These are phyloP conservation scores for Leishmania martiniquensis DNA, from an alignment of 208 protist genomes.

Conservation along the genomic window DNA sequence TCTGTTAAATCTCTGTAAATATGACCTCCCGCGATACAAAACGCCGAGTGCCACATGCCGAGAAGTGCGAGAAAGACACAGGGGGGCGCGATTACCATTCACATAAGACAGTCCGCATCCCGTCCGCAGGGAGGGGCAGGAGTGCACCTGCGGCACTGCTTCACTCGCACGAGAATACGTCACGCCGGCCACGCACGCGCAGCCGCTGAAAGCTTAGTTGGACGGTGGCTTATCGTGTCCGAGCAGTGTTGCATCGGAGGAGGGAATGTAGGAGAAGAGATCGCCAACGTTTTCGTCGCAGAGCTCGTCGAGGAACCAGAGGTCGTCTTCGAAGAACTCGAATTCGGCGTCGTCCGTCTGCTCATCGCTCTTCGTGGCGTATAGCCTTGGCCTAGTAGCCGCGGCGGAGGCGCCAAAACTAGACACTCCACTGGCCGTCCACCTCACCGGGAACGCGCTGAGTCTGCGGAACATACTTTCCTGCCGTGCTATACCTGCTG, in stretches of 20 bases:
- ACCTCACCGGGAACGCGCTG: conserved; percentile 3
- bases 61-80: background rate
- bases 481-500: background rate
- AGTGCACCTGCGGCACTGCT: background rate
- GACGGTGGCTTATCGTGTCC: conserved; percentile 22
- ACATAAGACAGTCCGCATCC: background rate
- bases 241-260: conserved; percentile 46
- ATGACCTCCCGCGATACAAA: background rate
- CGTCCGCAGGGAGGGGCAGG: background rate
- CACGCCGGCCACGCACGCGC: background rate
- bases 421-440: conserved; percentile 10
- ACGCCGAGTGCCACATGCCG: background rate
- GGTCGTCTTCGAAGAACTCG: conserved; percentile 77
- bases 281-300: conserved; percentile 65
- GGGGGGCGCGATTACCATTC: background rate
- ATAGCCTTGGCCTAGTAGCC: background rate
- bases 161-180: background rate
- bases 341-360: conserved; percentile 44
- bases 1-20: conserved; percentile 12
- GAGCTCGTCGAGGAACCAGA: conserved; percentile 82
- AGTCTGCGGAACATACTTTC: conserved; percentile 7
- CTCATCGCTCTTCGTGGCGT: conserved; percentile 25
- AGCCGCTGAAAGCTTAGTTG: background rate
- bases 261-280: conserved; percentile 72
- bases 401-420: conserved; percentile 10